Conservation (phyloP, 148 eudicot species). For the Cornus suecica region DNA sequence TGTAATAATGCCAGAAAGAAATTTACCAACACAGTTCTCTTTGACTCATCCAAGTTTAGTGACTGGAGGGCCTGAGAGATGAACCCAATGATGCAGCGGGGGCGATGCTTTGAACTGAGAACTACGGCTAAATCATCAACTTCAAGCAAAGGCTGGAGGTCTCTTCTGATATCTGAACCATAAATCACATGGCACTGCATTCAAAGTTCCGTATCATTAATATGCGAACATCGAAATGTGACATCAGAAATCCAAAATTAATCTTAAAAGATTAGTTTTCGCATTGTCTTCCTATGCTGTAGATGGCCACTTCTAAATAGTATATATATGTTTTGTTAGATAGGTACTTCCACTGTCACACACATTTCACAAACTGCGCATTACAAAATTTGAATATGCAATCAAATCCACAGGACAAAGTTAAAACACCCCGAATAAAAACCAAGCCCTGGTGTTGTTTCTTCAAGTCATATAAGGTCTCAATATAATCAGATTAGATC, state of each 20-base stretch:
- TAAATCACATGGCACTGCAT: conserved; percentile 86
- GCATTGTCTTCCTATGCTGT: not conserved
- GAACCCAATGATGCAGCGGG: conserved; percentile 87
- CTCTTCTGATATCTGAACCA: conserved; percentile 67
- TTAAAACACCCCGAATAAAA: no score
- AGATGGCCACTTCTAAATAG: not conserved
- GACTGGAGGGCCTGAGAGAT: conserved; percentile 74
- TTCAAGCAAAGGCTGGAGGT: conserved; percentile 72
- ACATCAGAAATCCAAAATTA: not conserved
- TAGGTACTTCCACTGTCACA: no score
- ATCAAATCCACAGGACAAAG: no score
- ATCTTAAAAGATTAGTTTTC: not conserved
- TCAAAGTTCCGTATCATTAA: conserved; percentile 9
- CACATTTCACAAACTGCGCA: no score
- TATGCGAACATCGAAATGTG: not conserved
- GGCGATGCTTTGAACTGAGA: conserved; percentile 73
- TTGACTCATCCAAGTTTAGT: conserved; percentile 62
- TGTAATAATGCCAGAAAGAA: not conserved
- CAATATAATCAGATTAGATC: no score
- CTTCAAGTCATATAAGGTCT: not conserved
- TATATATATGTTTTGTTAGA: no score
- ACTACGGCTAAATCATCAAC: conserved; percentile 77
- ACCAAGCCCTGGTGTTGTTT: no score
- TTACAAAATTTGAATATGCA: no score
- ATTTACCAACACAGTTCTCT: conserved; percentile 61